Percentiles rank a stretch among this genome's conserved stretches.
phyloP scores from a whole-genome alignment of 2,329 filamentous ascomycete species.

The Chaetomium sp. region DNA sequence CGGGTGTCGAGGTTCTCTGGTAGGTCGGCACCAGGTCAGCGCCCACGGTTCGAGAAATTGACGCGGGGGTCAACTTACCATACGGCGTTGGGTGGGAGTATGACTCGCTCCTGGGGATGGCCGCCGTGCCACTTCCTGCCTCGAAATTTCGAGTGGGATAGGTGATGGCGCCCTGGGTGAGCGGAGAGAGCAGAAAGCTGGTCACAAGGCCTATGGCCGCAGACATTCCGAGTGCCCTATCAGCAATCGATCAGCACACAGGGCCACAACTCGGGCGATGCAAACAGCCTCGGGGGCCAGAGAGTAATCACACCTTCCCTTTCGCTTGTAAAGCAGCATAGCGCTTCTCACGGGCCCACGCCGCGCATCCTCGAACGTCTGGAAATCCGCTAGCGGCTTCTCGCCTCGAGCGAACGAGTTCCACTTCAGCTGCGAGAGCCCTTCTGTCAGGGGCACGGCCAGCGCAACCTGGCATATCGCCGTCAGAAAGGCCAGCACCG shows the following conservation, averaged over 20 bases:
- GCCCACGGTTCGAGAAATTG: neutral
- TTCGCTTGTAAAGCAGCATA: constrained; percentile 32
- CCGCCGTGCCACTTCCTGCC: constrained; percentile 24
- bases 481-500: constrained; percentile 37
- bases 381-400: constrained; percentile 37
- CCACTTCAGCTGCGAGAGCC: constrained; percentile 41
- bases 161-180: constrained; percentile 34
- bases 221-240: constrained; percentile 34
- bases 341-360: constrained; percentile 33
- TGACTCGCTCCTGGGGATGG: constrained; percentile 28
- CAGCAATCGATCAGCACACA: constrained; percentile 14
- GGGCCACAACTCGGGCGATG: neutral
- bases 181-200: constrained; percentile 30
- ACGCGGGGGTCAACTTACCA: constrained; percentile 17
- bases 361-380: constrained; percentile 37
- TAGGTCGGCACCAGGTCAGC: constrained; percentile 14
- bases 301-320: constrained; percentile 29
- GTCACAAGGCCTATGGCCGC: constrained; percentile 34
- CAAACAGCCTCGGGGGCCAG: neutral
- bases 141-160: constrained; percentile 29
- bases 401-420: constrained; percentile 38
- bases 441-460: constrained; percentile 35
- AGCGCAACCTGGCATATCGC: constrained; percentile 37
- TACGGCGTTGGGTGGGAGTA: constrained; percentile 30
- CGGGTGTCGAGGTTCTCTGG: constrained; percentile 29